Evolutionary conservation across 805 yeast species (phyloP), one percentile per base, ranked within the genome.

Genomic region (Wickerhamiella kazuoi): DNA sequence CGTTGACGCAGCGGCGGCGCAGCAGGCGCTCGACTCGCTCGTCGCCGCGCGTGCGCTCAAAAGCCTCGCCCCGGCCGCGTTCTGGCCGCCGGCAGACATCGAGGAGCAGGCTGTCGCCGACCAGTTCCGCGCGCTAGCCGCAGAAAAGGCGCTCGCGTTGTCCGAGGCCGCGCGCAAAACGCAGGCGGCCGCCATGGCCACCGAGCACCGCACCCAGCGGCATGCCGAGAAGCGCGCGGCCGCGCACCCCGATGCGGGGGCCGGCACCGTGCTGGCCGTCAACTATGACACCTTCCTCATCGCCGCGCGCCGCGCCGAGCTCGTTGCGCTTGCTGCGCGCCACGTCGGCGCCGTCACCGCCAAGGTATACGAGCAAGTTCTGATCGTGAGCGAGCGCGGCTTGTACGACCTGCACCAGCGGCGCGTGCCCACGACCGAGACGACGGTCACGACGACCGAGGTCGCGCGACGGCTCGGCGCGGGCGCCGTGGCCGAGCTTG

Each of bases 331-430:
- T 37, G 79, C 77, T 13, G 63, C 67, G 23, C 76, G 78, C 35
- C 67, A 82, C 39, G 57, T 84, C 24, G 97, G 97, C 2, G 58
- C 66, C 5, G 56, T 79, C 2, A 65, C 93, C 0, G 66, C 90
- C 0, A 57, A 64, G 34, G 66, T 90, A 9, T 87, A 80, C 53
- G 63, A 64, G 35, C 55, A 65, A 9, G 72, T 76, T 3, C 65
- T 90, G 41, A 47, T 57, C 15, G 52, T 68, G 30, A 63, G 79
- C 16, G 95, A 83, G 54, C 65, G 44, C 11, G 8, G 32, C n/a
- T 24, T 46, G 13, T 6, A 17, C 9, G 20, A 19, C 7, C 16
- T 41, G 9, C 29, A 31, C 3, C 49, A 50, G 24, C 44, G 55
- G 8, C 60, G 64, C 36, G 33, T 44, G 3, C 59, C 60, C 24